Evolutionary conservation across 2,329 filamentous ascomycete species (phyloP), one percentile per base, ranked within the genome.

Genomic region (Phoma sp.): DNA sequence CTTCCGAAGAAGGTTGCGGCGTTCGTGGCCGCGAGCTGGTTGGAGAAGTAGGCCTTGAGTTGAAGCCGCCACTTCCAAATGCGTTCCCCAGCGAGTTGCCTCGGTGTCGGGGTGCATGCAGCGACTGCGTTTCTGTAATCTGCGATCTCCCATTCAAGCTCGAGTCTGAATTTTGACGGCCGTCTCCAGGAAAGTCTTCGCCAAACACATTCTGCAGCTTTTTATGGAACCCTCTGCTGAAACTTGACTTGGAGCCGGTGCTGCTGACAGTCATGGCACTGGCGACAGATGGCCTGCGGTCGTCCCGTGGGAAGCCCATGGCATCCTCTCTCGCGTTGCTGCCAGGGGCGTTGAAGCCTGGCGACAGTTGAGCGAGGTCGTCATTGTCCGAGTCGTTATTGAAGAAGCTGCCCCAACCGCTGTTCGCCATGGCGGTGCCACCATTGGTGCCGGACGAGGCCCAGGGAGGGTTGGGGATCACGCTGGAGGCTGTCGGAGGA

Each of bases 201-300:
- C 93, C 93, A 76, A 97, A 96, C 72, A 97, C 93, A 37, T 89
- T 90, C 70, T 95, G 90, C 59, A 96, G 81, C 76, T 93, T 95
- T 75, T 93, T 92, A 66, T 85, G 82, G 60, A 86, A 83, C 32
- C 66, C 83, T 46, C 89, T 86, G 64, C 87, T 86, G 55, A 89
- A 82, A 57, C 86, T 87, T 58, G 86, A 83, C 76, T 87, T 88
- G 37, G 93, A 96, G 30, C 90, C 90, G 61, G 90, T 85, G 69
- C 93, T 96, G 75, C 93, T 95, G 52, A 90, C 86, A 4, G 89
- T 96, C 11, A 89, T 92, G 60, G 93, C 87, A 75, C 93, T 97
- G 35, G 92, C 92, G 45, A 91, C 84, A 4, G 95, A 98, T 2
- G 93, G 93, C 44, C 93, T 85, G 59, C 95, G 82, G 64, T 90